Conservation (phyloP, 2,329 filamentous ascomycete genomes). For the Tolypocladium guangdongense region DNA sequence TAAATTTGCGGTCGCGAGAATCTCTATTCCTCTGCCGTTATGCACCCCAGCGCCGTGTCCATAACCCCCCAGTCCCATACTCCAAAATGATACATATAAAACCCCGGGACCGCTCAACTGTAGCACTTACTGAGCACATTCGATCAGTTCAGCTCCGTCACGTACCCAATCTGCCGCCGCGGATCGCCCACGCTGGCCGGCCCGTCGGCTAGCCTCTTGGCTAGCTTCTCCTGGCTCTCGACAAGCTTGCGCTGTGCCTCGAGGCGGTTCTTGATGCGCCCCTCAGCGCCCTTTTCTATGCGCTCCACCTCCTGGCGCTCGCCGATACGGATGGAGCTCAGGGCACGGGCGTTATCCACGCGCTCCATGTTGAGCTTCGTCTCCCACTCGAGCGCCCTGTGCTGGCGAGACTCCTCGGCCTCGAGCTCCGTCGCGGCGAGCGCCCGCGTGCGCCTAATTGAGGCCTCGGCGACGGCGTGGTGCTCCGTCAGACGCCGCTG, state of each 20-base stretch:
- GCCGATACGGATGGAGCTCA: slow-evolving; percentile 35
- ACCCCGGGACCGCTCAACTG: no score
- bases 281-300: slow-evolving; percentile 35
- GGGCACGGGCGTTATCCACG: slow-evolving; percentile 35
- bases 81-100: not conserved
- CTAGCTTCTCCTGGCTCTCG: slow-evolving; percentile 31
- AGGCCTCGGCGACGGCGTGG: slow-evolving; percentile 33
- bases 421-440: slow-evolving; percentile 36
- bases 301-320: slow-evolving; percentile 41
- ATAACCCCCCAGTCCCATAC: not conserved
- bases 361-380: slow-evolving; percentile 31
- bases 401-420: slow-evolving; percentile 31
- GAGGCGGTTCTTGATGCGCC: slow-evolving; percentile 32
- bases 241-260: slow-evolving; percentile 42
- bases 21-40: not conserved
- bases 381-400: slow-evolving; percentile 38
- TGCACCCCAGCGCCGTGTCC: not conserved
- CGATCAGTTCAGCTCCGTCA: slow-evolving; percentile 36
- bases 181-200: slow-evolving; percentile 12
- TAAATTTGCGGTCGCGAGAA: not conserved
- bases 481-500: slow-evolving; percentile 33
- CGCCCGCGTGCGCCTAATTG: slow-evolving; percentile 30
- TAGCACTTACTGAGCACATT: not conserved
- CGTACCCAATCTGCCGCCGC: slow-evolving; percentile 44
- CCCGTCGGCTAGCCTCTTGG: slow-evolving; percentile 32